Evolutionary conservation across 805 yeast genomes (phyloP), one percentile per base, ranked within the genome.

Genomic region (Deakozyma indianensis): DNA sequence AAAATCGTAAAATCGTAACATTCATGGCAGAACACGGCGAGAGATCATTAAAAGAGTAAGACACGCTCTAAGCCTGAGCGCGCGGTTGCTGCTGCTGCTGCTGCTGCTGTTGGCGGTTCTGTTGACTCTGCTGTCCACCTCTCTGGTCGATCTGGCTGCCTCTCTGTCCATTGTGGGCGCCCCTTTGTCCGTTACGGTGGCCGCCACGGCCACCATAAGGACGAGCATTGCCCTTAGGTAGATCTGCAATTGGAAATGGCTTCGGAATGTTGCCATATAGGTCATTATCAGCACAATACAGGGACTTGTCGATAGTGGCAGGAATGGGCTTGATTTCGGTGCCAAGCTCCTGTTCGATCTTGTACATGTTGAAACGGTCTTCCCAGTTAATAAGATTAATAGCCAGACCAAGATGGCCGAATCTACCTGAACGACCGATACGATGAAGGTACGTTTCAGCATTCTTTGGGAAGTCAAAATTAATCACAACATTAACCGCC

Each of bases 401-500:
- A 25, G 98, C 98, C 61, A 92, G 74, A 73, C 98, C 98, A 60
- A 88, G 77, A 64, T 92, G 98, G 53, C 98, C 98, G 59, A 85
- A 92, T 73, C 98, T 84, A 55, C 98, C 97, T 4, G 96, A 87
- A 72, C 98, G 86, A 74, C 97, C 97, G 56, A 90, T 92, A 74
- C 97, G 83, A 69, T 92, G 98, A 56, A 92, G 74, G 63, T 92
- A 92, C 35, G 97, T 92, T 65, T 92, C 98, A 4, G 97, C 96
- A 45, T 82, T 86, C 65, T 90, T 90, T 50, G 98, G 98, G 81
- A 92, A 92, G 65, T 92, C 98, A 63, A 92, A 92, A 69, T 92
- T 92, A 58, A 92, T 84, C 43, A 92, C 98, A 42, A 92, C 97
- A 61, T 92, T 92, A 52, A 92, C 98, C 4, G 97, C 97, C 67